These are phyloP conservation scores for Hypoxylon sp. DNA, from an alignment of 2,329 filamentous ascomycete genomes.

Conservation along the genomic window DNA sequence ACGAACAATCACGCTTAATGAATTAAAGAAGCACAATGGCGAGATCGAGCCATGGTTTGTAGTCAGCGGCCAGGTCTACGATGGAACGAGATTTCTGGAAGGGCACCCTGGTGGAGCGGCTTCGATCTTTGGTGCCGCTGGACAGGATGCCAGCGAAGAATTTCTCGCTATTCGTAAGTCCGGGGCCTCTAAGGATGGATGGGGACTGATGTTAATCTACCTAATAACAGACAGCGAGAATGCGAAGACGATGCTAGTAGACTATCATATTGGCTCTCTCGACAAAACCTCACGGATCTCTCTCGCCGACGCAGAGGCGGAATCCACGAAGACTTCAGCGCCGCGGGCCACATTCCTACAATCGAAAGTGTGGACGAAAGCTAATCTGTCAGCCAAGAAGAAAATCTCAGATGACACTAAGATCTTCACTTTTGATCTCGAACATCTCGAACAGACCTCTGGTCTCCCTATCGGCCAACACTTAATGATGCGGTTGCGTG, in stretches of 20 bases:
- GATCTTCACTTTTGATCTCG: conserved; percentile 84
- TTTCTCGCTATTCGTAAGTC: conserved; percentile 90
- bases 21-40: conserved; percentile 76
- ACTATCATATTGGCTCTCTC: conserved; percentile 86
- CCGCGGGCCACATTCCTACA: conserved; percentile 76
- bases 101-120: conserved; percentile 88
- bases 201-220: conserved; percentile 17
- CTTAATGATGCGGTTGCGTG: conserved; percentile 83
- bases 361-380: conserved; percentile 78
- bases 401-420: conserved; percentile 81
- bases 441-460: conserved; percentile 76
- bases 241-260: conserved; percentile 88
- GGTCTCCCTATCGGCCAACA: conserved; percentile 90
- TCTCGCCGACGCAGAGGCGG: conserved; percentile 61
- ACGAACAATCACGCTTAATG: conserved; percentile 75
- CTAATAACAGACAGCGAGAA: conserved; percentile 87
- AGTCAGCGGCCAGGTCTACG: conserved; percentile 88
- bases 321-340: conserved; percentile 54
- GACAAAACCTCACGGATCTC: conserved; percentile 69
- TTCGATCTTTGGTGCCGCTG: conserved; percentile 87
- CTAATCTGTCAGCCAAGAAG: conserved; percentile 76
- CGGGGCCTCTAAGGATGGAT: conserved; percentile 46
- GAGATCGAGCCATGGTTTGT: conserved; percentile 86
- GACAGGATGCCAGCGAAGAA: conserved; percentile 85
- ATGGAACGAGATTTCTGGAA: conserved; percentile 84